Percentiles rank a stretch among this genome's conserved stretches.
Evolutionary conservation across 129 eudicot species (phyloP).

Genomic region (Mikania micrantha): DNA sequence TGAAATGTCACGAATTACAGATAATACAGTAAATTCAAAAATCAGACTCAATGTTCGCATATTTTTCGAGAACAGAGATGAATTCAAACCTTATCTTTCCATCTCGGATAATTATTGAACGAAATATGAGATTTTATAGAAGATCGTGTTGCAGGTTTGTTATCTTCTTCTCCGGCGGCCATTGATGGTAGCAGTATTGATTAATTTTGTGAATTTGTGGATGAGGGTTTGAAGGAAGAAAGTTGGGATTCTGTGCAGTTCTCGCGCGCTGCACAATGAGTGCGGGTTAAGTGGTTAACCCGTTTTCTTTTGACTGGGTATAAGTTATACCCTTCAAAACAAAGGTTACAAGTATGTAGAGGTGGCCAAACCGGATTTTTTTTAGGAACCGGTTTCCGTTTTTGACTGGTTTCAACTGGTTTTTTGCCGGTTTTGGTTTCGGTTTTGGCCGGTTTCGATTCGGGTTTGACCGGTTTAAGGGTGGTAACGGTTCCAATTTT

Average conservation of each 20-base stretch:
- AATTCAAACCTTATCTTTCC: slow-evolving; percentile 65
- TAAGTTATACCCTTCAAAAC: neutral
- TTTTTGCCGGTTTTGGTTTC: no score
- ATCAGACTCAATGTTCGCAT: neutral
- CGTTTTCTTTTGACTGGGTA: neutral
- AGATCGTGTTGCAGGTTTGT: slow-evolving; percentile 22
- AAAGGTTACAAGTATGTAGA: no score
- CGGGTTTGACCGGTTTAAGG: no score
- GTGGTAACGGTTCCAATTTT: no score
- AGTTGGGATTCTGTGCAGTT: slow-evolving; percentile 14
- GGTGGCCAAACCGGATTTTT: no score
- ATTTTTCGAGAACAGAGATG: neutral
- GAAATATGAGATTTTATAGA: slow-evolving; percentile 43
- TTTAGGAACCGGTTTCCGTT: no score
- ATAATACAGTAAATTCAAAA: neutral
- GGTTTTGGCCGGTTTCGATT: no score
- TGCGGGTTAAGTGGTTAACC: slow-evolving; percentile 2
- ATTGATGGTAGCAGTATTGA: slow-evolving; percentile 9
- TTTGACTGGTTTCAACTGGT: no score
- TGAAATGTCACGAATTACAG: neutral
- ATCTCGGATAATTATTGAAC: slow-evolving; percentile 42
- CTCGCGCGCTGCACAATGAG: slow-evolving; percentile 26
- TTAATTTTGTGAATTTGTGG: slow-evolving; percentile 8
- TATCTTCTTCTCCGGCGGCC: slow-evolving; percentile 42
- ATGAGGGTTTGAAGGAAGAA: slow-evolving; percentile 17